These are phyloP conservation scores for Periglandula ipomoeae DNA, from an alignment of 2,329 filamentous ascomycete species.

Conservation along the genomic window DNA sequence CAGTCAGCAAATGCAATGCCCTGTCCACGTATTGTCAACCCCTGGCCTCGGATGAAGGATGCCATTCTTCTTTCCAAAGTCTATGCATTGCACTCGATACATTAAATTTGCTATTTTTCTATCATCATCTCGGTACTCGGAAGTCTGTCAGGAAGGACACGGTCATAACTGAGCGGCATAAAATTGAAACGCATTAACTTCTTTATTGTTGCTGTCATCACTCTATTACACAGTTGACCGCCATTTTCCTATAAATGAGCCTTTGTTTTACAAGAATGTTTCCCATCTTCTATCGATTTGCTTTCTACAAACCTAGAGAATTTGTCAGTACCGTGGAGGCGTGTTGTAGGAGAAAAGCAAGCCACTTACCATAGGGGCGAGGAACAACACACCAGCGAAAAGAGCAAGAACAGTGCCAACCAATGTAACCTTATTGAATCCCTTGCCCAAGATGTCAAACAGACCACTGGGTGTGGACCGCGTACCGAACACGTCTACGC, in stretches of 20 bases:
- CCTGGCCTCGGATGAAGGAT: too few relatives aligned
- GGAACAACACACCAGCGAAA: slow-evolving; percentile 61
- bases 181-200: not conserved
- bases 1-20: too few relatives aligned
- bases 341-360: not conserved
- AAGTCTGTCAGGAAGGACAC: too few relatives aligned
- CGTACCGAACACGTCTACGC: slow-evolving; percentile 81
- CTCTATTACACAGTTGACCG: not conserved
- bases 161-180: not conserved
- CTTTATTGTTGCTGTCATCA: not conserved
- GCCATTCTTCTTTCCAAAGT: too few relatives aligned
- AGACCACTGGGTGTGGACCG: slow-evolving; percentile 77
- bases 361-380: slow-evolving; percentile 74
- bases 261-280: slow-evolving; percentile 22
- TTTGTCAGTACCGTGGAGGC: slow-evolving; percentile 21
- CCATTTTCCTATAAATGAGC: not conserved
- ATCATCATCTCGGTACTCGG: too few relatives aligned
- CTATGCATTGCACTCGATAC: too few relatives aligned
- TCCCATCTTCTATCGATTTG: slow-evolving; percentile 60
- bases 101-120: too few relatives aligned
- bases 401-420: slow-evolving; percentile 76
- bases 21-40: too few relatives aligned
- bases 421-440: slow-evolving; percentile 85
- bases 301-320: slow-evolving; percentile 47
- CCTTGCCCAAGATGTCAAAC: slow-evolving; percentile 88